These are phyloP conservation scores for Austroboletus niveus DNA, from an alignment of 1,284 basidiomycete genomes.

Conservation along the genomic window DNA sequence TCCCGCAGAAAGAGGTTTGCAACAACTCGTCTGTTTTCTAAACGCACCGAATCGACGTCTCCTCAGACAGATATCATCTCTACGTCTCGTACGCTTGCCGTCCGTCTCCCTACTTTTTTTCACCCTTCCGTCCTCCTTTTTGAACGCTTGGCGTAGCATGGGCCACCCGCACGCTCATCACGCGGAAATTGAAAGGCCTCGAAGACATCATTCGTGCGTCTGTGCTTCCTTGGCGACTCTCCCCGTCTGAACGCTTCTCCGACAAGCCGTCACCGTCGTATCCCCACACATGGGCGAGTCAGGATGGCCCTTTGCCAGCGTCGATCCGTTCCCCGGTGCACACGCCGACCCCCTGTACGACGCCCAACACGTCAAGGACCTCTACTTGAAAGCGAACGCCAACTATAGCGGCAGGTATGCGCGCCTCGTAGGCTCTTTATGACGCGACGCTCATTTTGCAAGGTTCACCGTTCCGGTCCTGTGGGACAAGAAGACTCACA, in stretches of 20 bases:
- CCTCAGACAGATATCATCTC: conserved; percentile 81
- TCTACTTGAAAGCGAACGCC: conserved; percentile 80
- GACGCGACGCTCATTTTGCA: neutral
- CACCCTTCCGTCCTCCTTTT: neutral
- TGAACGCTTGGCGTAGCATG: conserved; percentile 55
- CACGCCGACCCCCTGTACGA: conserved; percentile 69
- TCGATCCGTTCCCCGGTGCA: conserved; percentile 69
- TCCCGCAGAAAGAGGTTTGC: conserved; percentile 73
- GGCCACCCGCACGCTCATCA: conserved; percentile 91
- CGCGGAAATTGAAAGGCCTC: conserved; percentile 88
- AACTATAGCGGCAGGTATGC: conserved; percentile 56
- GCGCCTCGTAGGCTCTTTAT: too few relatives aligned
- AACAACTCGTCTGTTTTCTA: neutral
- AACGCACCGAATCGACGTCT: neutral
- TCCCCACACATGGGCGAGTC: conserved; percentile 82
- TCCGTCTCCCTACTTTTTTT: conserved; percentile 39
- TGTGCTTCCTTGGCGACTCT: neutral
- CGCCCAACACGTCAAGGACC: conserved; percentile 75
- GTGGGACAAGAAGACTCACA: conserved; percentile 90
- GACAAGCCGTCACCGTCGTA: conserved; percentile 68
- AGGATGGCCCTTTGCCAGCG: conserved; percentile 87
- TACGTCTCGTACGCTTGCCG: conserved; percentile 82
- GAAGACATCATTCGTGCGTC: conserved; percentile 77
- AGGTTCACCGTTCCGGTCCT: conserved; percentile 91
- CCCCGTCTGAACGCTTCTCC: neutral